Evolutionary conservation across 176 grass and related monocot genomes (phyloP).

Genomic region (Microstegium vimineum): DNA sequence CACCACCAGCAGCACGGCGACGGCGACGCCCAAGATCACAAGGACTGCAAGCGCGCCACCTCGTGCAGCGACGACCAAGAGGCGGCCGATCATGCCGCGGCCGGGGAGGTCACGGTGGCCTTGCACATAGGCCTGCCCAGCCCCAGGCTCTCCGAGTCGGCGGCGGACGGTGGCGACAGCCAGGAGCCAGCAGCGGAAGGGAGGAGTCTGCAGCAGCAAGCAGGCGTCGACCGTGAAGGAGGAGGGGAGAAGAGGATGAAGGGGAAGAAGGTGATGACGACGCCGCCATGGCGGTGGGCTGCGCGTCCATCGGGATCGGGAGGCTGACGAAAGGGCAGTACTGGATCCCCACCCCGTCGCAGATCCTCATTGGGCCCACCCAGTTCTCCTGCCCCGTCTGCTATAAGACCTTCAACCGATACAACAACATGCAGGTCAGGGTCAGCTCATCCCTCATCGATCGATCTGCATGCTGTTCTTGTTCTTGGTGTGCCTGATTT

Average conservation of each 20-base stretch:
- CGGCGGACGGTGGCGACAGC: neutral
- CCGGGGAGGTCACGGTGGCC: constrained; percentile 57
- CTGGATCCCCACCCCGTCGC: constrained; percentile 84
- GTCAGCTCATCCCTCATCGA: neutral
- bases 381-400: constrained; percentile 90
- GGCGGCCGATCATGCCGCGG: neutral
- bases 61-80: constrained; percentile 14
- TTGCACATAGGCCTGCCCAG: constrained; percentile 78
- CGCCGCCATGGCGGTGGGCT: constrained; percentile 31
- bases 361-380: constrained; percentile 88
- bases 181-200: neutral
- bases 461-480: neutral
- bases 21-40: constrained; percentile 1
- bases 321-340: constrained; percentile 84
- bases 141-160: constrained; percentile 22
- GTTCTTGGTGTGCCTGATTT: neutral
- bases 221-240: too few relatives aligned
- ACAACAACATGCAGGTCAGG: constrained; percentile 92
- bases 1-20: neutral
- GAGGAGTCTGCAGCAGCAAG: neutral
- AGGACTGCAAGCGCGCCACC: neutral
- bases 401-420: constrained; percentile 87
- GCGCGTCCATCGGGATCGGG: constrained; percentile 51
- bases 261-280: constrained; percentile 2
- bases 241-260: constrained; percentile 9